These are phyloP conservation scores for Mangifera indica DNA, from an alignment of 345 rosid genomes.

Conservation along the genomic window DNA sequence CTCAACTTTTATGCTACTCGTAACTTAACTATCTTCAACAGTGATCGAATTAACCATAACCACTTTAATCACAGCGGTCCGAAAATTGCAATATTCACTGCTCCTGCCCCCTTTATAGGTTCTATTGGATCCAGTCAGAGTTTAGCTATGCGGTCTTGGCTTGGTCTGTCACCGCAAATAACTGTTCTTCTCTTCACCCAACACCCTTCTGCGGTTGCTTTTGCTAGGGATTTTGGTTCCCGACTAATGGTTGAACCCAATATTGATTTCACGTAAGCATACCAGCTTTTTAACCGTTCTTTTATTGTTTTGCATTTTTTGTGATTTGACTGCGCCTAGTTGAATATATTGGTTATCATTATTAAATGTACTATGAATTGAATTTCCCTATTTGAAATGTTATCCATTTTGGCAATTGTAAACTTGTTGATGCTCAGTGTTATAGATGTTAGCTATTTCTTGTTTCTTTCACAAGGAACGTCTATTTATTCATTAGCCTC, in stretches of 20 bases:
- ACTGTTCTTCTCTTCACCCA: constrained; percentile 63
- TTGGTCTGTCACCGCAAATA: constrained; percentile 66
- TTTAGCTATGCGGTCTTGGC: constrained; percentile 74
- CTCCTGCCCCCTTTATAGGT: constrained; percentile 43
- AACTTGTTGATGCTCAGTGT: too few relatives aligned
- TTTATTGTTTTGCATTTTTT: not conserved
- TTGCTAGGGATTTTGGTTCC: constrained; percentile 49
- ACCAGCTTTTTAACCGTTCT: not conserved
- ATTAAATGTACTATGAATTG: not conserved
- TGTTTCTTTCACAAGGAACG: not conserved
- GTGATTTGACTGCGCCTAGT: not conserved
- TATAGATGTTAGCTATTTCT: not conserved
- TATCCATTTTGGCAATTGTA: too few relatives aligned
- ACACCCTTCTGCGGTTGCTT: constrained; percentile 49
- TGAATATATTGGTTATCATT: not conserved
- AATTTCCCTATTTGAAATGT: too few relatives aligned
- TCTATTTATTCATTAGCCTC: not conserved
- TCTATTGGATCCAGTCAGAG: constrained; percentile 48
- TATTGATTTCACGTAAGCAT: constrained; percentile 79
- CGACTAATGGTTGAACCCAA: constrained; percentile 63
- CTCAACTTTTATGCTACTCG: constrained; percentile 73
- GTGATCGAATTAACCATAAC: constrained; percentile 22
- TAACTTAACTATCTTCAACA: constrained; percentile 45
- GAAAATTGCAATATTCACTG: constrained; percentile 61
- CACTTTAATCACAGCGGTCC: constrained; percentile 28